Evolutionary conservation across 2,329 filamentous ascomycete species (phyloP).

Genomic region (Monosporascus sp.): DNA sequence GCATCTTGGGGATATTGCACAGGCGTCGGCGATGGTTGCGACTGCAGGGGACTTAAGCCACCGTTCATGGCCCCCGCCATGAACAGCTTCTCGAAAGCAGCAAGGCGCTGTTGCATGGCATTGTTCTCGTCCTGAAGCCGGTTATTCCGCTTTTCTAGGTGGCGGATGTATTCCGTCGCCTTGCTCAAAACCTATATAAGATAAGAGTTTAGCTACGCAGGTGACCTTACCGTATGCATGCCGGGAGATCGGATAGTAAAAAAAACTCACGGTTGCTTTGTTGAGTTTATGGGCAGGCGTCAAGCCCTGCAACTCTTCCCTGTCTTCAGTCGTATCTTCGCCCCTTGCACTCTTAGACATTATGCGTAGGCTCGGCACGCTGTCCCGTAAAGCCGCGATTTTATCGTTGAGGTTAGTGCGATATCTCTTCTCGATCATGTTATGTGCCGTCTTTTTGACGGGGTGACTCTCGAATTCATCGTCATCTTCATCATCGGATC

Average conservation of each 20-base stretch:
- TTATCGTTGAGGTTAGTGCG: slow-evolving; percentile 96
- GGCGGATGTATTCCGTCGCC: slow-evolving; percentile 91
- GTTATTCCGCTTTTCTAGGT: slow-evolving; percentile 86
- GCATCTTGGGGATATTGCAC: slow-evolving; percentile 44
- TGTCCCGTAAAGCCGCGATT: slow-evolving; percentile 86
- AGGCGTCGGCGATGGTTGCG: slow-evolving; percentile 43
- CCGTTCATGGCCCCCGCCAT: slow-evolving; percentile 68
- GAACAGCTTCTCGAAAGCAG: slow-evolving; percentile 73
- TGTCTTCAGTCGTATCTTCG: slow-evolving; percentile 66
- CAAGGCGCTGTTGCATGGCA: slow-evolving; percentile 70
- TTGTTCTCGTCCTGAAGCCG: slow-evolving; percentile 76
- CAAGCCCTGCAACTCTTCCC: slow-evolving; percentile 74
- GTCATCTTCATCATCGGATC: slow-evolving; percentile 50
- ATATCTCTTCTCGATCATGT: slow-evolving; percentile 97
- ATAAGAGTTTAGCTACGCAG: slow-evolving; percentile 11
- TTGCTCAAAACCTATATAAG: slow-evolving; percentile 67
- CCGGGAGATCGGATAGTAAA: background rate
- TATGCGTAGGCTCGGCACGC: slow-evolving; percentile 82
- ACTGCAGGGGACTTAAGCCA: slow-evolving; percentile 46
- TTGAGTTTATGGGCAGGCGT: slow-evolving; percentile 91
- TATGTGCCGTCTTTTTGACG: slow-evolving; percentile 89
- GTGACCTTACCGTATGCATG: background rate
- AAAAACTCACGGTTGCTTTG: slow-evolving; percentile 71
- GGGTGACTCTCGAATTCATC: slow-evolving; percentile 55
- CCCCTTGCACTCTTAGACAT: slow-evolving; percentile 68